Conservation (phyloP, 345 rosid species). For the Eucalyptus sp. region DNA sequence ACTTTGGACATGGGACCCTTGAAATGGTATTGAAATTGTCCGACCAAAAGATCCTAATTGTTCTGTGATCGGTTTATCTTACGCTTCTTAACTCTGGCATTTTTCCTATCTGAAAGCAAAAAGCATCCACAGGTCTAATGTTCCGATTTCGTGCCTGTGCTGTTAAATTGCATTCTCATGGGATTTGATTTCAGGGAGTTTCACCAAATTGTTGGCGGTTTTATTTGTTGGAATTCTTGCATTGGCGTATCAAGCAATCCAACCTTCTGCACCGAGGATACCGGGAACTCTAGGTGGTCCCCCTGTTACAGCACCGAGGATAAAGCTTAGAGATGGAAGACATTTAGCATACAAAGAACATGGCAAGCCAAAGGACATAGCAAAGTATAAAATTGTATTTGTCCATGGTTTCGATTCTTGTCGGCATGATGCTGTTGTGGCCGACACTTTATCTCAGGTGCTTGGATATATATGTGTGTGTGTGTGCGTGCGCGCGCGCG, state of each 20-base stretch:
- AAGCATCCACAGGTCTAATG: background rate
- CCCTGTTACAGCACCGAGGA: constrained; percentile 38
- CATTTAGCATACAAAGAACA: constrained; percentile 46
- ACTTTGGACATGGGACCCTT: background rate
- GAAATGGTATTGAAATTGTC: background rate
- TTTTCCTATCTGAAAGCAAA: background rate
- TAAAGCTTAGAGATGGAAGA: constrained; percentile 53
- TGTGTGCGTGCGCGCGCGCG: rapidly evolving
- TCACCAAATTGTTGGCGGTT: constrained; percentile 15
- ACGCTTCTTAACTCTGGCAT: background rate
- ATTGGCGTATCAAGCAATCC: constrained; percentile 30
- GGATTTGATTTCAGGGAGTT: constrained; percentile 15
- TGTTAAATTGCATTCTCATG: background rate
- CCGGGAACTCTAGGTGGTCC: constrained; percentile 42
- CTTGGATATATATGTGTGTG: background rate
- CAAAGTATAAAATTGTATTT: constrained; percentile 28
- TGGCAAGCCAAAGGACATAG: constrained; percentile 34
- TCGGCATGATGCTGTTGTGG: constrained; percentile 19
- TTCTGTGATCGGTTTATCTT: background rate
- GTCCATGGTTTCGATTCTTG: constrained; percentile 40
- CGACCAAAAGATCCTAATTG: background rate
- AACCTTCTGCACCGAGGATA: constrained; percentile 34
- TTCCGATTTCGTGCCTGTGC: background rate
- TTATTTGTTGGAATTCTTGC: constrained; percentile 25
- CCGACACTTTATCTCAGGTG: background rate